Conservation (phyloP, 345 rosid genomes). For the Psidium friedrichsthalianum region DNA sequence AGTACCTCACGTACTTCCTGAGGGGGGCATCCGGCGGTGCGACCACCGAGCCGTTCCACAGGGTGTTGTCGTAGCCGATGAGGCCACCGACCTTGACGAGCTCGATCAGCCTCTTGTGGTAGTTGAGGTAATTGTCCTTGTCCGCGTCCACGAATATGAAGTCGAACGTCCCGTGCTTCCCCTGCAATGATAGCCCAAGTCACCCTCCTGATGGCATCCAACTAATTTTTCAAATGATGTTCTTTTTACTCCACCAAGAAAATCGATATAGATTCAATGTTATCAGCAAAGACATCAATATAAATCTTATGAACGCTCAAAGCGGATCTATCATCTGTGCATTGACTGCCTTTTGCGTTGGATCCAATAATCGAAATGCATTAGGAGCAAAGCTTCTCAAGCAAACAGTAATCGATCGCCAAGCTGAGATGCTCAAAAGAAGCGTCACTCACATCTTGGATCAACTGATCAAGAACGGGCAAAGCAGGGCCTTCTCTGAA, state of each 20-base stretch:
- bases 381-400: background rate
- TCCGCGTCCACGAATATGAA: conserved; percentile 98
- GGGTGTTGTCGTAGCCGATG: conserved; percentile 95
- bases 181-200: conserved; percentile 24
- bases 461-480: conserved; percentile 74
- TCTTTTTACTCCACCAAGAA: background rate
- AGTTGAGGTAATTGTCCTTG: conserved; percentile 90
- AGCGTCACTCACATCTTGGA: conserved; percentile 57
- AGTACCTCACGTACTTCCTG: conserved; percentile 78
- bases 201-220: background rate
- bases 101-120: conserved; percentile 76
- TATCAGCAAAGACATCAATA: background rate
- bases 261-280: background rate
- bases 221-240: background rate
- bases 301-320: background rate
- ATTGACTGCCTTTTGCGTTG: background rate
- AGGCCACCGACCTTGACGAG: conserved; percentile 81
- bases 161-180: conserved; percentile 64
- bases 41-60: conserved; percentile 95
- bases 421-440: background rate
- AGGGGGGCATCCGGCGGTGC: conserved; percentile 78
- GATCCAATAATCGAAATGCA: background rate
- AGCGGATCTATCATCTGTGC: background rate
- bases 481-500: conserved; percentile 97
- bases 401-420: background rate